These are phyloP conservation scores for Hymenoscyphus infarciens DNA, from an alignment of 2,329 filamentous ascomycete genomes.

Conservation along the genomic window DNA sequence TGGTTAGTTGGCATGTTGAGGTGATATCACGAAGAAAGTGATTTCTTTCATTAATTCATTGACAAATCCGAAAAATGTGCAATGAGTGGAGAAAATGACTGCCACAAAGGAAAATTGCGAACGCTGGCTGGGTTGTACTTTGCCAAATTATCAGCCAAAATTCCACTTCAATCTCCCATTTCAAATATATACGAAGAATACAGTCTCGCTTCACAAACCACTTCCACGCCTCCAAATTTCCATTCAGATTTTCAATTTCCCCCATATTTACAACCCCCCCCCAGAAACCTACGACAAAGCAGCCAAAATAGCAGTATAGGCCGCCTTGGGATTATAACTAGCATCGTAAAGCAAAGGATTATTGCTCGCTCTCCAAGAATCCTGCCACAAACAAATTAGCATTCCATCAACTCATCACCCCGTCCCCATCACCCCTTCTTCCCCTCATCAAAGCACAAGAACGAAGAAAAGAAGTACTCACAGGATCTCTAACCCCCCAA, in stretches of 20 bases:
- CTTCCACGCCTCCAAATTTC: not conserved
- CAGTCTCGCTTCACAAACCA: not conserved
- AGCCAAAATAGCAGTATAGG: slow-evolving; percentile 43
- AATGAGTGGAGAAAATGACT: no score
- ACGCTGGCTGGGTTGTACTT: no score
- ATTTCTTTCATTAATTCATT: no score
- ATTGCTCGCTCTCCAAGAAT: slow-evolving; percentile 37
- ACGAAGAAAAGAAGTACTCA: slow-evolving; percentile 4
- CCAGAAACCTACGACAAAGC: slow-evolving; percentile 12
- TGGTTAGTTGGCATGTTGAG: no score
- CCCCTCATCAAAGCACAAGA: no score
- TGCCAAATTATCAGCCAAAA: no score
- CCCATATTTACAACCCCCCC: not conserved
- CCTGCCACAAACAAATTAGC: slow-evolving; percentile 8
- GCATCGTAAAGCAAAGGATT: slow-evolving; percentile 53
- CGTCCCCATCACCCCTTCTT: not conserved
- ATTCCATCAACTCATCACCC: not conserved
- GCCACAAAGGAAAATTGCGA: no score
- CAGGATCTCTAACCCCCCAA: slow-evolving; percentile 18
- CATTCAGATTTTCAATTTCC: not conserved
- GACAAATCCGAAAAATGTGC: no score
- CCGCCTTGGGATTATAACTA: slow-evolving; percentile 49
- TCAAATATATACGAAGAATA: not conserved
- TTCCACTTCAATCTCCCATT: not conserved
- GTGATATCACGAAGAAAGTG: no score